Base-by-base conservation (phyloP, 345 rosid genomes). In the Gossypium turneri region DNA sequence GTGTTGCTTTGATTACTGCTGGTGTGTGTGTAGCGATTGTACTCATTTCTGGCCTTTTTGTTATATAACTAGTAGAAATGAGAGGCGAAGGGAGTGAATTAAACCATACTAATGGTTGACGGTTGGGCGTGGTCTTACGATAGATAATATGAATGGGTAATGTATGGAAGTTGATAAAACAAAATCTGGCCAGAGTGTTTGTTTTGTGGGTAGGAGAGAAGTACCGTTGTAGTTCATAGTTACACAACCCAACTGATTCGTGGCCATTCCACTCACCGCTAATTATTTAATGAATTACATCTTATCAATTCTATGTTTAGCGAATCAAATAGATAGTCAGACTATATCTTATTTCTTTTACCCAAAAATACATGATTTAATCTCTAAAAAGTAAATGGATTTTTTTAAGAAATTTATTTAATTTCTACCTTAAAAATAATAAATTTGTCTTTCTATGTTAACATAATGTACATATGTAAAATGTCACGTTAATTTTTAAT, bases 1-100 rank as follows among this genome's bases (percentile, higher is more conserved):
- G 34, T 69, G 56, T 59, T 73, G 72, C 67, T 70, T 29, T 72
- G 48, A 79, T 70, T 53, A 67, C 71, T 61, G 73, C 75, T n/a
- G 71, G 82, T 13, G 81, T 72, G 73, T 81, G 87, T 17, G 80
- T 74, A 38, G 83, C 67, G 55, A 83, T 64, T 53, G 78, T 50
- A 73, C 84, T 82, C 88, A 85, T 82, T 9, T 69, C 73, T 57
- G 65, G 27, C 17, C 45, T 17, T 51, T 43, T 15, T 0, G 29
- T 43, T 44, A 34, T 20, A 51, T 24, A 55, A 44, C 29, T 24
- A 16, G 10, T 47, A 55, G 41, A 61, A 52, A 16, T 13, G 76
- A 17, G 10, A 8, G 11, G 9, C 10, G 10, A 19, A 7, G 20
- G 10, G 20, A 17, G 10, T 55, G 19, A 19, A 55, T 51, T 50